Conservation (phyloP, 805 yeast species). For the Clavispora santaluciae region DNA sequence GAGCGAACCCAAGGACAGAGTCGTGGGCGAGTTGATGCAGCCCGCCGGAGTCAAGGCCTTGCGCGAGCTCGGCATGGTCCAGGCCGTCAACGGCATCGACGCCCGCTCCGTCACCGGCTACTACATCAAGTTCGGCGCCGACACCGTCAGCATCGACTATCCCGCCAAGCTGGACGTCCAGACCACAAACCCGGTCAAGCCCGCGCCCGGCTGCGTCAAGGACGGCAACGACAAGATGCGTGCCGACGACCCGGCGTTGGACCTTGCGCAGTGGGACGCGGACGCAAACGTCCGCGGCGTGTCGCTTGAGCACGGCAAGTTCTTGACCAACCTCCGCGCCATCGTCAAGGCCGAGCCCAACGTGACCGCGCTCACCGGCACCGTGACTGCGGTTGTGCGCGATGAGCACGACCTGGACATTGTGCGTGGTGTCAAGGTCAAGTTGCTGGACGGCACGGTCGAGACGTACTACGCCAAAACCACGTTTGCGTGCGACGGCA, state of each 20-base stretch:
- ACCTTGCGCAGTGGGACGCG: conserved; percentile 50
- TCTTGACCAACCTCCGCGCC: conserved; percentile 67
- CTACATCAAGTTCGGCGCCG: conserved; percentile 62
- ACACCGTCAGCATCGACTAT: conserved; percentile 59
- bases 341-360: conserved; percentile 68
- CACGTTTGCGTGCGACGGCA: conserved; percentile 87
- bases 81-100: conserved; percentile 67
- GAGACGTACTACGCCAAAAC: conserved; percentile 49
- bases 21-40: conserved; percentile 95
- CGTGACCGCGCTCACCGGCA: conserved; percentile 77
- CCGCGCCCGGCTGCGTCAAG: conserved; percentile 51
- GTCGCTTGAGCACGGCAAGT: conserved; percentile 90
- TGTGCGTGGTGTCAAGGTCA: conserved; percentile 75
- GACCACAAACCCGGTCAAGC: conserved; percentile 38
- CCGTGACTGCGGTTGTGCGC: conserved; percentile 62
- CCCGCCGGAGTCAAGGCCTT: conserved; percentile 93
- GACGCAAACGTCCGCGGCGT: conserved; percentile 64
- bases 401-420: conserved; percentile 43
- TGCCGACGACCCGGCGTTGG: conserved; percentile 43
- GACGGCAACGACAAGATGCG: conserved; percentile 53
- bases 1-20: conserved; percentile 80
- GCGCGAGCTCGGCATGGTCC: conserved; percentile 74
- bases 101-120: conserved; percentile 80
- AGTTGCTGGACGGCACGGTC: conserved; percentile 30
- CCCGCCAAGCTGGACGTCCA: conserved; percentile 52